phyloP scores from a whole-genome alignment of 2,329 filamentous ascomycete species.

The Pseudocercospora crystallina region DNA sequence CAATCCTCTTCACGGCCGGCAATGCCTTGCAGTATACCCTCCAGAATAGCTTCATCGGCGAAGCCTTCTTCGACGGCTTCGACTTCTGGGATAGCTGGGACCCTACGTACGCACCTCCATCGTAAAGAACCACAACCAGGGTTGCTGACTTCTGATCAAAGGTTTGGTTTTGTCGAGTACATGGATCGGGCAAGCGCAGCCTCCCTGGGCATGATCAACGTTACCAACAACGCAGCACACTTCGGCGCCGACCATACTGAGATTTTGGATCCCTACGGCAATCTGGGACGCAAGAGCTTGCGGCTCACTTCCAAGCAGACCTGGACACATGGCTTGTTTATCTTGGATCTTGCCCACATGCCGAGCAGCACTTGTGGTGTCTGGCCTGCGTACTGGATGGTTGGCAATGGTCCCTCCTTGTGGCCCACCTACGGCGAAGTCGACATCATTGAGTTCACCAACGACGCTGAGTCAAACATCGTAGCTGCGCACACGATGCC shows the following conservation, averaged over 20 bases:
- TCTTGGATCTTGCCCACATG: constrained; percentile 75
- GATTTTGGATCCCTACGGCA: constrained; percentile 35
- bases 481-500: constrained; percentile 38
- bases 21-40: constrained; percentile 13
- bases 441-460: constrained; percentile 41
- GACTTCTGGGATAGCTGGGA: constrained; percentile 35
- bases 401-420: constrained; percentile 52
- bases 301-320: constrained; percentile 65
- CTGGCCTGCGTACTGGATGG: constrained; percentile 65
- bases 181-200: constrained; percentile 39
- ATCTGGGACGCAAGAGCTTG: constrained; percentile 65
- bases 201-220: constrained; percentile 29
- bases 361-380: constrained; percentile 61
- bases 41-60: constrained; percentile 20
- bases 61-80: constrained; percentile 37
- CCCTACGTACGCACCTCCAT: constrained; percentile 26
- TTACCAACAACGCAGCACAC: constrained; percentile 19
- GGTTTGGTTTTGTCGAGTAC: constrained; percentile 40
- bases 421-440: constrained; percentile 41
- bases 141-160: background rate
- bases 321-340: constrained; percentile 67
- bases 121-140: too few relatives aligned
- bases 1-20: background rate
- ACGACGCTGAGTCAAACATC: constrained; percentile 32
- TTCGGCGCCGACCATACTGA: constrained; percentile 27